phyloP scores from a whole-genome alignment of 192 early-diverging fungal genomes.

The Diversispora epigaea region DNA sequence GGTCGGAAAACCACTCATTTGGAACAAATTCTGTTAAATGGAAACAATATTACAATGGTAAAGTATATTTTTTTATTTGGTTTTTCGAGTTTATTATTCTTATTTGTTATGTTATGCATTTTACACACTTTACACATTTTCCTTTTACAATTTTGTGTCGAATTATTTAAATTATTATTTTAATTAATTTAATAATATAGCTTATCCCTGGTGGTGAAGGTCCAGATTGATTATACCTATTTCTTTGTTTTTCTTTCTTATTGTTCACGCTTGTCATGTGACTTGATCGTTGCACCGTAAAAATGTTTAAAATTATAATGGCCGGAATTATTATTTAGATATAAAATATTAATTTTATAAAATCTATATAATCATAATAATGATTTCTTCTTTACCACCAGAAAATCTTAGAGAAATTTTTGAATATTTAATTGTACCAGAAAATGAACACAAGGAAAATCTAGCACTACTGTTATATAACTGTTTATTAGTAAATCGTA shows the following conservation, averaged over 20 bases:
- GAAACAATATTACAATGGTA: slow-evolving; percentile 97
- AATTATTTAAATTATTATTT: too few relatives aligned
- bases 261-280: too few relatives aligned
- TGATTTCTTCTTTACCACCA: neutral
- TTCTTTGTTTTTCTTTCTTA: too few relatives aligned
- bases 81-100: neutral
- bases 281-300: too few relatives aligned
- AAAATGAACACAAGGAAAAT: neutral
- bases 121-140: neutral
- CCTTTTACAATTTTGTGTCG: neutral
- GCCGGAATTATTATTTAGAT: too few relatives aligned
- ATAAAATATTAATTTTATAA: too few relatives aligned
- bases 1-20: slow-evolving; percentile 74
- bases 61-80: neutral
- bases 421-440: neutral
- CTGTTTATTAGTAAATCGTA: neutral
- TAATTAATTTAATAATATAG: slow-evolving; percentile 31
- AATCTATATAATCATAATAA: neutral
- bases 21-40: slow-evolving; percentile 92
- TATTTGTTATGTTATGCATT: neutral
- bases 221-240: slow-evolving; percentile 22
- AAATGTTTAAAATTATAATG: too few relatives aligned
- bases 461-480: neutral
- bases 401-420: neutral
- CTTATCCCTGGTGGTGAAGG: slow-evolving; percentile 59